Base-by-base conservation (phyloP, 1,139 yeast genomes). In the Lodderomyces margitis region DNA sequence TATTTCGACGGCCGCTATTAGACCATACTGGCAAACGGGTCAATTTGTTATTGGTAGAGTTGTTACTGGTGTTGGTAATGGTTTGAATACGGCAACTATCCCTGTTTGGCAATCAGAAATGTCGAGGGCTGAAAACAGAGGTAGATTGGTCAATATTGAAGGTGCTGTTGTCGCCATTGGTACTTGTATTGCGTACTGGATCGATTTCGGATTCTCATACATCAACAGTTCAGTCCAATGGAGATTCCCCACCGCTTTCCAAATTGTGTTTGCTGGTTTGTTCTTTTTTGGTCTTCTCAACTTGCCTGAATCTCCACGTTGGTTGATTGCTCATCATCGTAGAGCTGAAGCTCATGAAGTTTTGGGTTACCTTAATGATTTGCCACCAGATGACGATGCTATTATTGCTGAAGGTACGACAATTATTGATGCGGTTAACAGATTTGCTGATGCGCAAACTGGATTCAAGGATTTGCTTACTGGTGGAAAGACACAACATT, bases 91-190 rank as follows among this genome's bases (percentile, higher is more conserved):
- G 17, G 84, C 91, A 23, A 83, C 91, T 27, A 81, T 85, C 45
- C 94, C 94, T 12, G 81, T 83, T 49, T 84, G 87, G 81, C 87
- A 85, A 60, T 78, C 91, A 0, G 95, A 86, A 62, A 78, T 83
- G 74, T 80, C 91, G n/a, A 72, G 74, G 47, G 81, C 91, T 6
- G 78, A 79, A 52, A 75, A 76, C 56, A 78, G 95, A 67, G 95
- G 95, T 53, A 66, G 76, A 48, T 70, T 83, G 55, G 88, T 85
- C 40, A 74, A 78, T 54, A 64, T 81, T 53, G 87, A 83, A 59
- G 91, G 88, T 49, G 78, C 85, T 14, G 75, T 82, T 43, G 78
- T 82, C 46, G 87, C 87, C 36, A 67, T 82, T 40, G 91, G 91
- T 51, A 81, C 87, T 37, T 72, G 78, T 54, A 63, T 82, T 51